Percentiles rank a stretch among this genome's conserved stretches.
Conservation (phyloP, 2,329 filamentous ascomycete genomes). For the Chaetomiaceae sp. region DNA sequence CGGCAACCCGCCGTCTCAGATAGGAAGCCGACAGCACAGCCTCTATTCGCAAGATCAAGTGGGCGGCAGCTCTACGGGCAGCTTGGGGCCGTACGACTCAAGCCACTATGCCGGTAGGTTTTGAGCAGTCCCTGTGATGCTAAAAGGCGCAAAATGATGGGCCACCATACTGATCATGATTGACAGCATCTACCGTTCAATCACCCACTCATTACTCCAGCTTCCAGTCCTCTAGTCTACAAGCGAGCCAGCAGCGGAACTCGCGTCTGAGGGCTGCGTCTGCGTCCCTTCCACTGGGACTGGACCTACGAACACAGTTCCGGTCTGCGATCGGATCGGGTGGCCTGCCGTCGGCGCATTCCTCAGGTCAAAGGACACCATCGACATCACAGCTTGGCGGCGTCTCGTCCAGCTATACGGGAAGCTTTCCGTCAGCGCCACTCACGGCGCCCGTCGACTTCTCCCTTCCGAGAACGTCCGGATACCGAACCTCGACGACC, state of each 20-base stretch:
- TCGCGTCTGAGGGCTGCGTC: slow-evolving; percentile 49
- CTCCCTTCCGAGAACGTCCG: slow-evolving; percentile 42
- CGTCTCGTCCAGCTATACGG: slow-evolving; percentile 42
- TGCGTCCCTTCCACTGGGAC: slow-evolving; percentile 40
- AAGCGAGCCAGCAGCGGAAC: slow-evolving; percentile 40
- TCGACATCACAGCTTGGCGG: slow-evolving; percentile 38
- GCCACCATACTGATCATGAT: not conserved
- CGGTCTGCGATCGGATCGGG: slow-evolving; percentile 32
- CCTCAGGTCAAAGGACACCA: slow-evolving; percentile 33
- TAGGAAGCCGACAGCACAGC: slow-evolving; percentile 44
- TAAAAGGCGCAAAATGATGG: no score
- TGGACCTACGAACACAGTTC: slow-evolving; percentile 44
- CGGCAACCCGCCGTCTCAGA: slow-evolving; percentile 42
- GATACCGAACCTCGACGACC: slow-evolving; percentile 31
- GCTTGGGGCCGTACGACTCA: slow-evolving; percentile 46
- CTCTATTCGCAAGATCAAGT: slow-evolving; percentile 49
- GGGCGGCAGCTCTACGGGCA: slow-evolving; percentile 34
- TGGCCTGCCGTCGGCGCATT: slow-evolving; percentile 26
- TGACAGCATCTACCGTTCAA: slow-evolving; percentile 40
- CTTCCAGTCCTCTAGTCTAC: slow-evolving; percentile 37
- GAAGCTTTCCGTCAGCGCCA: slow-evolving; percentile 50
- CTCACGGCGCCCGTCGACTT: slow-evolving; percentile 51
- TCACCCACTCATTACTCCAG: slow-evolving; percentile 48
- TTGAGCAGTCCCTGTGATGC: not conserved
- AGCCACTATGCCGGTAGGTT: slow-evolving; percentile 48